phyloP scores from a whole-genome alignment of 371 early-diverging fungal genomes.

The Amoeboaphelidium protococcarum region DNA sequence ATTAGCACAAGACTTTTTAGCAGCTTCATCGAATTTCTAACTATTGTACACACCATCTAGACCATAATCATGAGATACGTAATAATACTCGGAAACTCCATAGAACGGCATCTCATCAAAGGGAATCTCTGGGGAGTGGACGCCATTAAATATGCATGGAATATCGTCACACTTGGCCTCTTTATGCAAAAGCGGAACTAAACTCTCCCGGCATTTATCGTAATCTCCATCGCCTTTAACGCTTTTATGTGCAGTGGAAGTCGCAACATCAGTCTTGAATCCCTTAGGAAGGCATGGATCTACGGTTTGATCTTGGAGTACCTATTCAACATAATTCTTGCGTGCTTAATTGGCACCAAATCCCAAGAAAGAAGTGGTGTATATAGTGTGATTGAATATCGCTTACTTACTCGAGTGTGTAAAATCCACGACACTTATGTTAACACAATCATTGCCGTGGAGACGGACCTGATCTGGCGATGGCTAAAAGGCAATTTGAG shows the following conservation, averaged over 20 bases:
- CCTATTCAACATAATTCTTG: constrained; percentile 21
- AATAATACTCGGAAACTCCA: constrained; percentile 85
- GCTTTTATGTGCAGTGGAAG: constrained; percentile 16
- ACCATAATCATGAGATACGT: constrained; percentile 44
- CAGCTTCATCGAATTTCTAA: constrained; percentile 18
- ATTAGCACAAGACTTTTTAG: constrained; percentile 28
- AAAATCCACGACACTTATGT: too few species aligned
- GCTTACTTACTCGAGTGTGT: too few species aligned
- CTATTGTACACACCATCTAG: constrained; percentile 49
- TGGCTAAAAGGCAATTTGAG: constrained; percentile 63
- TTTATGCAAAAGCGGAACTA: constrained; percentile 46
- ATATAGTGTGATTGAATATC: constrained; percentile 27
- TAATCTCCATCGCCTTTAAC: constrained; percentile 51
- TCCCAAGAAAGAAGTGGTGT: constrained; percentile 78
- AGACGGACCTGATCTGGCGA: too few species aligned
- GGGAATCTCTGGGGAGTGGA: constrained; percentile 53
- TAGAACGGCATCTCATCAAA: constrained; percentile 43
- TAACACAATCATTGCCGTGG: too few species aligned
- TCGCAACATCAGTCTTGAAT: constrained; percentile 12
- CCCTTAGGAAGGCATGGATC: background rate
- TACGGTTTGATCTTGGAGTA: background rate
- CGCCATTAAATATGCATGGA: constrained; percentile 76
- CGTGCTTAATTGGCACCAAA: constrained; percentile 82
- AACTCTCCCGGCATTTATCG: constrained; percentile 28
- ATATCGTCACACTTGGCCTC: constrained; percentile 30